phyloP scores from a whole-genome alignment of 768 basidiomycete species.

The Auricularia auricula-judae region DNA sequence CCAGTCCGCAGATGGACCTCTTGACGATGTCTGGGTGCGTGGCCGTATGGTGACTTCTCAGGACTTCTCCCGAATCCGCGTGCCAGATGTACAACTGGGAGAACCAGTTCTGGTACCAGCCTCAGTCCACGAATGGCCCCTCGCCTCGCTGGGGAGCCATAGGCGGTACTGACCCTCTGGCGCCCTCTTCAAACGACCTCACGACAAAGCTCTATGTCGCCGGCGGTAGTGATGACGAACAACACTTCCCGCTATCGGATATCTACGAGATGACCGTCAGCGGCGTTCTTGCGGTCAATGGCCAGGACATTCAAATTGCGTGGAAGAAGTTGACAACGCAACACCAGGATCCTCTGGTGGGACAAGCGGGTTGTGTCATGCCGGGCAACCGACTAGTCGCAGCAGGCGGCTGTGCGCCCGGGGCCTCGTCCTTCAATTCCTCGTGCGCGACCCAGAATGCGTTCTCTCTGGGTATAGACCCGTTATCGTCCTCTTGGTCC shows the following conservation, averaged over 20 bases:
- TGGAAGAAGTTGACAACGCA: conserved; percentile 40
- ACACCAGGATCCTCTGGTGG: conserved; percentile 24
- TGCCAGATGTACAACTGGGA: conserved; percentile 66
- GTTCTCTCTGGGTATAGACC: conserved; percentile 41
- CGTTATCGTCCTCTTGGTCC: conserved; percentile 16
- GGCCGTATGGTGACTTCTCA: not conserved
- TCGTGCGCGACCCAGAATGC: conserved; percentile 51
- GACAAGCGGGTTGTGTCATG: conserved; percentile 51
- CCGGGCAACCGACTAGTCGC: conserved; percentile 36
- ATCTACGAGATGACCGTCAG: conserved; percentile 62
- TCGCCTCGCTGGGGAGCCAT: conserved; percentile 58
- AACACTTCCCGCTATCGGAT: conserved; percentile 42
- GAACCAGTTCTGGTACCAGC: conserved; percentile 66
- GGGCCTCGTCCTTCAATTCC: conserved; percentile 19
- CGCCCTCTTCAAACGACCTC: conserved; percentile 28
- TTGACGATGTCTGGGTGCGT: conserved; percentile 68
- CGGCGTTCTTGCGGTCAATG: conserved; percentile 62
- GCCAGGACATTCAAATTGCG: conserved; percentile 38
- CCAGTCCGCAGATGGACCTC: conserved; percentile 36
- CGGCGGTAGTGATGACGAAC: conserved; percentile 51
- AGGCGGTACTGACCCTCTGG: conserved; percentile 61
- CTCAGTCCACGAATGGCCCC: conserved; percentile 43
- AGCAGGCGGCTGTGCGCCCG: conserved; percentile 50
- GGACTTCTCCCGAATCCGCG: conserved; percentile 7
- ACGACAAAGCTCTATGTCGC: conserved; percentile 66